Conservation (phyloP, 345 rosid genomes). For the Salix dunnii region DNA sequence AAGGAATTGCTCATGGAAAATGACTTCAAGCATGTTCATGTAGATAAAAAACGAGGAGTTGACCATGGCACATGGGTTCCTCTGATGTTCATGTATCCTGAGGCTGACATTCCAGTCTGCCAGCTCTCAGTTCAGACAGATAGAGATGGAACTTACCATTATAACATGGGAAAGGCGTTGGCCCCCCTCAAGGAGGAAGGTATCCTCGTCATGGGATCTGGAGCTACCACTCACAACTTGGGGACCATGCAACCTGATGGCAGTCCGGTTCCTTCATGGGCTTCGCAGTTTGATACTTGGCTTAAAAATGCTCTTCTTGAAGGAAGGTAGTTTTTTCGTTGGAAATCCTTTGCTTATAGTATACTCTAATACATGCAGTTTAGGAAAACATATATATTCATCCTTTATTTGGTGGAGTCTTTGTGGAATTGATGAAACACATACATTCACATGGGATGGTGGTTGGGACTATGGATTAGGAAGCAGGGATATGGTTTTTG, state of each 20-base stretch:
- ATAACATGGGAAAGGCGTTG: slow-evolving; percentile 84
- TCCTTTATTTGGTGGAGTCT: not conserved
- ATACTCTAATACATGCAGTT: not conserved
- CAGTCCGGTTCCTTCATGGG: slow-evolving; percentile 54
- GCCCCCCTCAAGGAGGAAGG: slow-evolving; percentile 81
- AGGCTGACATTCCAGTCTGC: slow-evolving; percentile 72
- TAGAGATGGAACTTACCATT: slow-evolving; percentile 58
- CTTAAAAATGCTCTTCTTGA: slow-evolving; percentile 68
- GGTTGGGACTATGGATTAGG: not conserved
- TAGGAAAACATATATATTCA: not conserved
- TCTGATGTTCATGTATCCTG: slow-evolving; percentile 90
- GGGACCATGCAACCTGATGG: slow-evolving; percentile 31
- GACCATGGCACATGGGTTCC: slow-evolving; percentile 99
- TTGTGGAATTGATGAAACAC: not conserved
- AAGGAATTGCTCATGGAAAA: slow-evolving; percentile 58
- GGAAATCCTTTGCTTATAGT: not conserved
- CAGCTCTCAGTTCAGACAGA: slow-evolving; percentile 76
- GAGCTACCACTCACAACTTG: slow-evolving; percentile 78
- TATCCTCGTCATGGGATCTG: slow-evolving; percentile 83
- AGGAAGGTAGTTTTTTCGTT: slow-evolving; percentile 53
- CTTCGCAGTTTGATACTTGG: slow-evolving; percentile 77
- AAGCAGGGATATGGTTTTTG: not conserved
- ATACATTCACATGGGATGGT: not conserved
- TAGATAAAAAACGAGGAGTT: slow-evolving; percentile 67
- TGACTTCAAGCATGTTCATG: slow-evolving; percentile 53